Conservation (phyloP, 2,329 filamentous ascomycete genomes). For the Alternaria postmessia region DNA sequence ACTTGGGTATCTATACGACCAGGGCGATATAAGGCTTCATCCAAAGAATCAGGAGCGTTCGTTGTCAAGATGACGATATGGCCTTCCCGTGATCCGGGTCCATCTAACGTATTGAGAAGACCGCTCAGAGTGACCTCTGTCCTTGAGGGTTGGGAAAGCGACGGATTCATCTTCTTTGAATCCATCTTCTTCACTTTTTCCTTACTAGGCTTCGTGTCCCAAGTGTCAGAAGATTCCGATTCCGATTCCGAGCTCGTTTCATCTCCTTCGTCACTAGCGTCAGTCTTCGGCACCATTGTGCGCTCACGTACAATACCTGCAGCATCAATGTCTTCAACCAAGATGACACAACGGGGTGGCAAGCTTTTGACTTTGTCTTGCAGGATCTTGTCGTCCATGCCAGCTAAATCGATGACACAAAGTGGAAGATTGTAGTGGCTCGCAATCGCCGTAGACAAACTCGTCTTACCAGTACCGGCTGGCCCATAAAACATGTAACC, state of each 20-base stretch:
- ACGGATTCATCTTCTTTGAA: background rate
- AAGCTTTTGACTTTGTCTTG: background rate
- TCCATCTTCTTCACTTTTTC: background rate
- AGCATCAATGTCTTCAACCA: background rate
- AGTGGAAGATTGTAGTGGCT: constrained; percentile 21
- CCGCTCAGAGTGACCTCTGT: constrained; percentile 6
- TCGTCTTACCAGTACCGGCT: constrained; percentile 20
- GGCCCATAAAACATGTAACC: constrained; percentile 18
- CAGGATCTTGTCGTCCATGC: background rate
- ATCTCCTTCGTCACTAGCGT: background rate
- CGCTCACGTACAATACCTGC: background rate
- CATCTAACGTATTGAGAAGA: constrained; percentile 1
- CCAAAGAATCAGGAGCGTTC: background rate
- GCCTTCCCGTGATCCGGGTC: background rate
- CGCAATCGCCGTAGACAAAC: constrained; percentile 14
- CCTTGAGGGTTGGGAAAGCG: background rate
- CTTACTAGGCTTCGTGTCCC: background rate
- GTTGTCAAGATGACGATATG: constrained; percentile 3
- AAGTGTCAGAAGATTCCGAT: background rate
- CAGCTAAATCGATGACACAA: constrained; percentile 4
- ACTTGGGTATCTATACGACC: background rate
- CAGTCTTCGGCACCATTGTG: background rate
- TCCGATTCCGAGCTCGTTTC: background rate
- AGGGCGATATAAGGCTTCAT: constrained; percentile 5
- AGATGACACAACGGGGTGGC: background rate